These are phyloP conservation scores for Colletotrichum musicola DNA, from an alignment of 2,329 filamentous ascomycete genomes.

Conservation along the genomic window DNA sequence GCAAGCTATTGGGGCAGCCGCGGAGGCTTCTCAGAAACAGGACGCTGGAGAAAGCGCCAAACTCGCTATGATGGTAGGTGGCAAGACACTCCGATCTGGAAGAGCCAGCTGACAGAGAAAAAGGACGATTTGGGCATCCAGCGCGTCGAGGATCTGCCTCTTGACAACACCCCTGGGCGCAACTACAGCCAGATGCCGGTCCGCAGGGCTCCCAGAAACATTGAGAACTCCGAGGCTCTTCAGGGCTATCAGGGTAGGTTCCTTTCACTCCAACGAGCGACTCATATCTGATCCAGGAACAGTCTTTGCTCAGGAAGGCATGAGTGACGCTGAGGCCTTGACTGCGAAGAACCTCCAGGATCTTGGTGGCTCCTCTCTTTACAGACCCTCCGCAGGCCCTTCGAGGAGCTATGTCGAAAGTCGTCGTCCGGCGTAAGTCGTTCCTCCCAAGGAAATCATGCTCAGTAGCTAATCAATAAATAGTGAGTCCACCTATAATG, in stretches of 20 bases:
- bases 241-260: conserved; percentile 11
- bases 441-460: not conserved
- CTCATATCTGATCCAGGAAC: not conserved
- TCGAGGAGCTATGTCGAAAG: not conserved
- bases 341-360: conserved; percentile 44
- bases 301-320: conserved; percentile 43
- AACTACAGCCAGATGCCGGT: not conserved
- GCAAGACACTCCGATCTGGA: not conserved
- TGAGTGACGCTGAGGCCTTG: conserved; percentile 48
- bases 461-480: not conserved
- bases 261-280: not conserved
- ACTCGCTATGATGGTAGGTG: conserved; percentile 28
- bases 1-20: not conserved
- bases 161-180: conserved; percentile 40
- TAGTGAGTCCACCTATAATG: not conserved
- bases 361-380: conserved; percentile 31
- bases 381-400: conserved; percentile 4
- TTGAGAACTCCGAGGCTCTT: conserved; percentile 16
- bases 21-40: not conserved
- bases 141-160: conserved; percentile 43
- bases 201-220: conserved; percentile 1
- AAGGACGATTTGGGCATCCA: conserved; percentile 48
- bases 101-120: not conserved
- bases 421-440: conserved; percentile 11
- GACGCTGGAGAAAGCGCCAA: not conserved